Evolutionary conservation across 805 yeast genomes (phyloP), one percentile per base, ranked within the genome.

Genomic region (Lipomyces starkeyi): DNA sequence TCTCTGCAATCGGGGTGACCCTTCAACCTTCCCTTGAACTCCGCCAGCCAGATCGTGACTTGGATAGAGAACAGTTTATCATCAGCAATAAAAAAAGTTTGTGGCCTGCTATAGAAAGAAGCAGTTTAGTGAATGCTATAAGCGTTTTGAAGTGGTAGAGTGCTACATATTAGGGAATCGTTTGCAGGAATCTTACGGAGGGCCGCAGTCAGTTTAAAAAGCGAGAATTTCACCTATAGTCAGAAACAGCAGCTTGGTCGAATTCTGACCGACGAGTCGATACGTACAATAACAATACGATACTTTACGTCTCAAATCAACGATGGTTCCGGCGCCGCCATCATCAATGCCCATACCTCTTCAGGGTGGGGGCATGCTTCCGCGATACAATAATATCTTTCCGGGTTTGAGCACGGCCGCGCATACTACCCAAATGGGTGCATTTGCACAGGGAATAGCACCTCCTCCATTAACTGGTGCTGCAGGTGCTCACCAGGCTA

Each of bases 281-380:
- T 43, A 43, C 49, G 49, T 8, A 17, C 20, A 17, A 43, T 43
- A 17, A n/a, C 7, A 43, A 43, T 37, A 43, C 49, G 22, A 17
- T 6, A 43, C 20, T 14, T 43, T 6, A 17, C 49, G 20, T 43
- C 49, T 43, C 49, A 27, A 54, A 14, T n/a, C 34, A 29, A 20
- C 34, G 14, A 57, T 57, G 59, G 59, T 32, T 57, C 52, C 64
- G 20, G 57, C 52, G 35, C 59, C 62, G 59, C 64, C 62, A 54
- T 55, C 64, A 13, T 20, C 64, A 11, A 61, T 61, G 64, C 64
- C 49, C 20, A 32, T 61, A 59, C 63, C 63, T 9, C 20, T 47
- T 14, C 61, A 52, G 29, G 63, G 35, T n/a, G 62, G 13, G 34
- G 49, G 62, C n/a, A 61, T 61, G 64, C 37, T 43, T 17, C 64